Percentiles rank a stretch among this genome's conserved stretches.
These are phyloP conservation scores for Mercurialis annua DNA, from an alignment of 345 rosid genomes.

Conservation along the genomic window DNA sequence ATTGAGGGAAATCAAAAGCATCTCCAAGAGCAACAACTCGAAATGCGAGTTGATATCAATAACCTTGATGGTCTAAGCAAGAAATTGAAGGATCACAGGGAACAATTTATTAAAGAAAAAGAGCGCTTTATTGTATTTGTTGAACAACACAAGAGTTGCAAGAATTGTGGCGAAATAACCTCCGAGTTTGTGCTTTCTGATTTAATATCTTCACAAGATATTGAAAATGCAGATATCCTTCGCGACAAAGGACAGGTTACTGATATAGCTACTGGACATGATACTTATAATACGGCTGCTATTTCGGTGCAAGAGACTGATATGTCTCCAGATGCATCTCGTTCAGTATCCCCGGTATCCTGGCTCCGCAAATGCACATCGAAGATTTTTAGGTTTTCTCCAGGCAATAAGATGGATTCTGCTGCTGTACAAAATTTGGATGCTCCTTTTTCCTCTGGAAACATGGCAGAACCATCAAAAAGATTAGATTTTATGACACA, in stretches of 20 bases:
- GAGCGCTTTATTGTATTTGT: conserved; percentile 67
- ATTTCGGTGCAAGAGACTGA: conserved; percentile 29
- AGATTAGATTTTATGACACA: conserved; percentile 26
- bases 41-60: conserved; percentile 76
- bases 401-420: conserved; percentile 49
- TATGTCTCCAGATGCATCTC: conserved; percentile 34
- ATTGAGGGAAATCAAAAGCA: conserved; percentile 58
- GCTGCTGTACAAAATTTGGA: conserved; percentile 37
- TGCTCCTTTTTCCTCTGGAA: conserved; percentile 22
- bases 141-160: conserved; percentile 68
- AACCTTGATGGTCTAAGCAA: conserved; percentile 71
- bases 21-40: conserved; percentile 79
- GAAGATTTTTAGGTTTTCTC: conserved; percentile 69
- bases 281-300: conserved; percentile 21
- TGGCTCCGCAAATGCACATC: conserved; percentile 88
- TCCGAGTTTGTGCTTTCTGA: conserved; percentile 75
- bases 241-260: conserved; percentile 38
- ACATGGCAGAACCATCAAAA: conserved; percentile 38
- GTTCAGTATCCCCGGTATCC: conserved; percentile 48
- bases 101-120: conserved; percentile 74
- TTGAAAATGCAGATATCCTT: conserved; percentile 51
- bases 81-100: conserved; percentile 77
- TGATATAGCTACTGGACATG: conserved; percentile 30
- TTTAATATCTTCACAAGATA: conserved; percentile 44
- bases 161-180: conserved; percentile 61